Evolutionary conservation across 164 flowering plant genomes (phyloP).

Genomic region (Houttuynia cordata): DNA sequence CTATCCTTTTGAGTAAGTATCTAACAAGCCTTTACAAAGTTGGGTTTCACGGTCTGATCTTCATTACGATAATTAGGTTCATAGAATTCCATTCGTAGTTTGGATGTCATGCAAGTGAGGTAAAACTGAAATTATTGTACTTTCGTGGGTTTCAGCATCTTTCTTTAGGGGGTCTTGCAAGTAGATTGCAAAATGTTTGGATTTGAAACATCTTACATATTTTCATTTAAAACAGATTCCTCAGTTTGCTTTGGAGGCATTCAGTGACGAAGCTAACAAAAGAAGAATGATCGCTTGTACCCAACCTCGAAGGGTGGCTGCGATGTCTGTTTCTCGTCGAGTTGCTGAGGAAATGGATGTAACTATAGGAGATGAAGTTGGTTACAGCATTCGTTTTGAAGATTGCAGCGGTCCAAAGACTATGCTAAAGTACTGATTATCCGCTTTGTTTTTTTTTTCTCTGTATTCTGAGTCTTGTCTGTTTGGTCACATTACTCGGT

Average conservation of each 20-base stretch:
- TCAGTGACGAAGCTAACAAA: conserved; percentile 46
- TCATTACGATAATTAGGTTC: no score
- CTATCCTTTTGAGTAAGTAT: no score
- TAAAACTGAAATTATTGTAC: no score
- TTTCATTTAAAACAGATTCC: conserved; percentile 56
- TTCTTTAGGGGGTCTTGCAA: no score
- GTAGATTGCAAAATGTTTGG: no score
- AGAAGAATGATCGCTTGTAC: conserved; percentile 83
- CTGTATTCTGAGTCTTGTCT: background rate
- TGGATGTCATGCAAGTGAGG: no score
- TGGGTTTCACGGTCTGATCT: no score
- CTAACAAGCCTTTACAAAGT: no score
- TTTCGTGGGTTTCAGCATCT: no score
- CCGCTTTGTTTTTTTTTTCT: background rate
- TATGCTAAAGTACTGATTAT: conserved; percentile 49
- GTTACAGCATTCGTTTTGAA: conserved; percentile 96
- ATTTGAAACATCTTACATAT: background rate
- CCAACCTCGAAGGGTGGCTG: conserved; percentile 97
- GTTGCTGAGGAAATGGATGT: conserved; percentile 99
- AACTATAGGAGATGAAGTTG: conserved; percentile 95
- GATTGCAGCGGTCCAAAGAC: conserved; percentile 81
- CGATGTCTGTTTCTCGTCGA: conserved; percentile 95
- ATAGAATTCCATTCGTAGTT: no score
- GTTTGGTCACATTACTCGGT: conserved; percentile 17
- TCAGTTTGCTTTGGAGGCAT: conserved; percentile 78